Evolutionary conservation across 768 basidiomycete species (phyloP).

Genomic region (Rhodotorula sphaerocarpa): DNA sequence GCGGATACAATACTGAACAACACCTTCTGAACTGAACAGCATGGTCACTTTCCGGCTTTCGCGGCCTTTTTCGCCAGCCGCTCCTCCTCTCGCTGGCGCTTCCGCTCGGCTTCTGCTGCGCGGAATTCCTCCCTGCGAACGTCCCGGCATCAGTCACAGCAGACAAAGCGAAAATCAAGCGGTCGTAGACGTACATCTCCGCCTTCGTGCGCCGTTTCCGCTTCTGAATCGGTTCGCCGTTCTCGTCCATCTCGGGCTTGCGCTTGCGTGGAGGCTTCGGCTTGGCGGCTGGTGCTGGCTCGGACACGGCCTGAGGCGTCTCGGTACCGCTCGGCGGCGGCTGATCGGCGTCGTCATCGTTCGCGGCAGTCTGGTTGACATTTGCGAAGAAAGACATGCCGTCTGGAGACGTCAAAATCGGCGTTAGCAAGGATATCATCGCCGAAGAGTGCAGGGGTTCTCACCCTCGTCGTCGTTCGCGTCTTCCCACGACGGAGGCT

Average conservation of each 20-base stretch:
- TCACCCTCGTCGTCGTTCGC: constrained; percentile 32
- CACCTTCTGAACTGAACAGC: too few species aligned
- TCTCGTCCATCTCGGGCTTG: constrained; percentile 26
- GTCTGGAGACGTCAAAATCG: not conserved
- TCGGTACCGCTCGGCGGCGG: constrained; percentile 8
- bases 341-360: constrained; percentile 30
- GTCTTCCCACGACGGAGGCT: constrained; percentile 16
- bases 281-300: too few species aligned
- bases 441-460: too few species aligned
- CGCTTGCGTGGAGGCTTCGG: constrained; percentile 29
- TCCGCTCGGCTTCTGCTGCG: constrained; percentile 18
- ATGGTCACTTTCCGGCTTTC: not conserved
- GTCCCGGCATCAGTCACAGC: not conserved
- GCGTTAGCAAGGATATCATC: too few species aligned
- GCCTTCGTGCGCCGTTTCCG: constrained; percentile 23
- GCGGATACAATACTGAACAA: not conserved
- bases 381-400: constrained; percentile 33
- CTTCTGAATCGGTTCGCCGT: constrained; percentile 24
- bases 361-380: constrained; percentile 16
- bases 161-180: not conserved
- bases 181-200: constrained; percentile 12
- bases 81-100: constrained; percentile 7
- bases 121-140: constrained; percentile 18
- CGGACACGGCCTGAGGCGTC: not conserved
- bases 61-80: constrained; percentile 22